A percentile compares a stretch with the other conserved stretches of the same genome.
phyloP scores from a whole-genome alignment of 148 eudicot genomes.

The Rhododendron molle region DNA sequence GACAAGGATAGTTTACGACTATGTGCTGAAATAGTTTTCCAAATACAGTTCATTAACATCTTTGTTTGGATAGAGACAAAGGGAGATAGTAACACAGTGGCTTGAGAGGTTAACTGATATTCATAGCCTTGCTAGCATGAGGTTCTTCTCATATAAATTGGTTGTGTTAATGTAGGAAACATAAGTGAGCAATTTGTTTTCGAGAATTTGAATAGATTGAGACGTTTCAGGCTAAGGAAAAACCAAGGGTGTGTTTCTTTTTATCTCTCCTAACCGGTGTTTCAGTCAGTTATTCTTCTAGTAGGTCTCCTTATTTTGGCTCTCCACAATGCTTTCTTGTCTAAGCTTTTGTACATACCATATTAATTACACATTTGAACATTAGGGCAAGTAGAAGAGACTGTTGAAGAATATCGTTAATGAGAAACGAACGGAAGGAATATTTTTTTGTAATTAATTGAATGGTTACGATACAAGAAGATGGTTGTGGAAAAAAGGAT shows the following conservation, averaged over 20 bases:
- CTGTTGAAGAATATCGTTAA: background rate
- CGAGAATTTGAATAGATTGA: background rate
- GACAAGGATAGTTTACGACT: background rate
- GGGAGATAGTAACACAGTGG: background rate
- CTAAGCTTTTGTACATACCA: background rate
- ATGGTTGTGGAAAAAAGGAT: slow-evolving; percentile 20
- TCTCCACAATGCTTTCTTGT: slow-evolving; percentile 1
- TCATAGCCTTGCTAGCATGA: background rate
- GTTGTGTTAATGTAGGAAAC: background rate
- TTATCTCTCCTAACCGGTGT: background rate
- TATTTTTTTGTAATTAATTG: background rate
- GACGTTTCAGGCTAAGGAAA: background rate
- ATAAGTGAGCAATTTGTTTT: slow-evolving; percentile 2
- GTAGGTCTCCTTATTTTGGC: background rate
- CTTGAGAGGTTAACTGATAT: background rate
- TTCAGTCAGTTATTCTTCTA: background rate
- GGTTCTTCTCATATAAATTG: background rate
- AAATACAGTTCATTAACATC: background rate
- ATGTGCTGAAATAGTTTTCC: background rate
- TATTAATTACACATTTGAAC: background rate
- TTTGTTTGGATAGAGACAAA: background rate
- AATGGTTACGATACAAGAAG: slow-evolving; percentile 8
- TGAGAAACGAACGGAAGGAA: background rate
- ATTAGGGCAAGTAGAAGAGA: background rate
- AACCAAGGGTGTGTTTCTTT: background rate